Evolutionary conservation across 371 early-diverging fungal genomes (phyloP).

Genomic region (Lichtheimia hyalospora): DNA sequence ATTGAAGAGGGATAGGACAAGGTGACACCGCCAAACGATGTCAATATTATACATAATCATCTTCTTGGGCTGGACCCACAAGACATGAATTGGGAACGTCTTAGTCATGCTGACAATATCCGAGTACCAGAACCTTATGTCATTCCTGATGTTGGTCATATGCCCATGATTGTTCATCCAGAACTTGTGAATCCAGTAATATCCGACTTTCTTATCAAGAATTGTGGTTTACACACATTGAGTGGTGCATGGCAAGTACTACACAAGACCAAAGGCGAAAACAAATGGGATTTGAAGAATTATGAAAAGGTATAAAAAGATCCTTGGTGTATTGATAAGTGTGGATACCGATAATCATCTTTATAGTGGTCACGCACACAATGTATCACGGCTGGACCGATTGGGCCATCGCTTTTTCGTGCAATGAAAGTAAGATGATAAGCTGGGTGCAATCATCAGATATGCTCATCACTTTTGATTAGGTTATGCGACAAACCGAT

Average conservation of each 20-base stretch:
- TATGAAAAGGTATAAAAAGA: conserved; percentile 55
- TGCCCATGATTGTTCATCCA: conserved; percentile 67
- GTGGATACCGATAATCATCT: background rate
- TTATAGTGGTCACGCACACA: conserved; percentile 57
- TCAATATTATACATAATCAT: conserved; percentile 46
- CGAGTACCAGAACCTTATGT: conserved; percentile 56
- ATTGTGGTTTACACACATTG: conserved; percentile 55
- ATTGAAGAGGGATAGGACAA: conserved; percentile 32
- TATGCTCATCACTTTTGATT: conserved; percentile 26
- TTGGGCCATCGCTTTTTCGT: conserved; percentile 56
- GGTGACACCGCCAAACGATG: conserved; percentile 47
- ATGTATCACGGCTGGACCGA: conserved; percentile 49
- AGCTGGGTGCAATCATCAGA: too few relatives aligned
- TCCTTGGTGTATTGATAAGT: background rate
- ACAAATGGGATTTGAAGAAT: conserved; percentile 73
- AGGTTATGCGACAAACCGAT: conserved; percentile 64
- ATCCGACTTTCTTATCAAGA: conserved; percentile 64
- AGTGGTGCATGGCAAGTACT: conserved; percentile 66
- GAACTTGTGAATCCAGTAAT: conserved; percentile 68
- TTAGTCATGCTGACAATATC: conserved; percentile 18
- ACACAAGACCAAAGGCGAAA: conserved; percentile 55
- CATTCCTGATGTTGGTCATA: conserved; percentile 65
- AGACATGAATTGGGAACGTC: conserved; percentile 19
- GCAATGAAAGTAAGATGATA: conserved; percentile 49
- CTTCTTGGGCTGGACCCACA: conserved; percentile 29